A percentile compares a stretch with the other conserved stretches of the same genome.
phyloP scores from a whole-genome alignment of 2,329 filamentous ascomycete genomes.

The Lasiodiplodia gonubiensis region DNA sequence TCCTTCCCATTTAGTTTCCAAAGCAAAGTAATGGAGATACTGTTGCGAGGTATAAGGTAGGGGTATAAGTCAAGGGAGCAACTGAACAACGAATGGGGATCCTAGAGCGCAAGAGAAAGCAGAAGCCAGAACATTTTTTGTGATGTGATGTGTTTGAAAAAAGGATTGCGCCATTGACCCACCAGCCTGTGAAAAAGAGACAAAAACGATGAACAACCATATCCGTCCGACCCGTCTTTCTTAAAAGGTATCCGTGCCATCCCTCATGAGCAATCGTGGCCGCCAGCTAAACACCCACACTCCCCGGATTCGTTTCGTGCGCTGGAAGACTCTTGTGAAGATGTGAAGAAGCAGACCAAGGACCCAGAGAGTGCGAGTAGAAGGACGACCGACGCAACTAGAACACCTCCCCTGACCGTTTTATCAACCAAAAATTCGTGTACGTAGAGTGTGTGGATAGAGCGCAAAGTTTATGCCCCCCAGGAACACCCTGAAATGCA shows the following conservation, averaged over 20 bases:
- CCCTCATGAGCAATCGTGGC: constrained; percentile 24
- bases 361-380: constrained; percentile 18
- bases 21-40: constrained; percentile 20
- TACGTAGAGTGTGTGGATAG: constrained; percentile 22
- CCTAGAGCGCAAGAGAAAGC: constrained; percentile 8
- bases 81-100: constrained; percentile 19
- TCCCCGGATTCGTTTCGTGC: constrained; percentile 8
- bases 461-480: constrained; percentile 30
- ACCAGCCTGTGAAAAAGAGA: constrained; percentile 1
- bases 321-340: constrained; percentile 11
- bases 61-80: constrained; percentile 21
- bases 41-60: constrained; percentile 12
- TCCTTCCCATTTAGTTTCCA: constrained; percentile 18
- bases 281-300: constrained; percentile 22
- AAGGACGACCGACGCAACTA: constrained; percentile 24
- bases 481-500: constrained; percentile 51
- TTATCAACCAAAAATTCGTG: constrained; percentile 25
- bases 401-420: constrained; percentile 7
- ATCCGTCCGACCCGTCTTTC: constrained; percentile 16
- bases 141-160: constrained; percentile 7
- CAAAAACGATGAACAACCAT: constrained; percentile 14
- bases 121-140: constrained; percentile 18
- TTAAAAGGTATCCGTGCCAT: constrained; percentile 25
- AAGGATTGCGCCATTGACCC: constrained; percentile 12
- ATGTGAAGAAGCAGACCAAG: constrained; percentile 22